Evolutionary conservation across 163 green algal species (phyloP).

Genomic region (Chlamydomonas reinhardtii): DNA sequence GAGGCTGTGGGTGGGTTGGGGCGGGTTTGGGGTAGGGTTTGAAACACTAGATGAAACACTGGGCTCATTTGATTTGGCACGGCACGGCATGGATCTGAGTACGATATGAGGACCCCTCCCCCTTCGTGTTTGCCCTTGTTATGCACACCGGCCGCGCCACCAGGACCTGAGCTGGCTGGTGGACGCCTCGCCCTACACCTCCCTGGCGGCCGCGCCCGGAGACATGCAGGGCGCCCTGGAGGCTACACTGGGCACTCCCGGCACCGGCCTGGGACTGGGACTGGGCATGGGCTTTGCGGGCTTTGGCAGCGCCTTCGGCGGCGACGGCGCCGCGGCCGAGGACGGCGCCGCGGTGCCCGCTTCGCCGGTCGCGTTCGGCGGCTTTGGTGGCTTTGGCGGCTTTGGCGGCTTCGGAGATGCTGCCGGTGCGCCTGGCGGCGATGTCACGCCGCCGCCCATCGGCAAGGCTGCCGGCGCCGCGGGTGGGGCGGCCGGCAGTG

Average conservation of each 20-base stretch:
- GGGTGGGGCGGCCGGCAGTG: too few species aligned
- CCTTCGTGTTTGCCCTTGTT: too few species aligned
- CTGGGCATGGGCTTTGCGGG: constrained; percentile 15
- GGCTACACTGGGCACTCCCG: background rate
- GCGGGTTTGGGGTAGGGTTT: too few species aligned
- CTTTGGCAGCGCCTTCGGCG: background rate
- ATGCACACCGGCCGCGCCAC: background rate
- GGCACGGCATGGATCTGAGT: too few species aligned
- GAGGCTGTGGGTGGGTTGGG: too few species aligned
- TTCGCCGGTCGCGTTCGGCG: background rate
- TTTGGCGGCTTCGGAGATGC: too few species aligned
- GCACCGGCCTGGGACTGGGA: background rate
- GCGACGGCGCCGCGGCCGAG: background rate
- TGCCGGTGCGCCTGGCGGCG: too few species aligned
- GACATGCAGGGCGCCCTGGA: background rate
- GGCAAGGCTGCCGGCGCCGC: too few species aligned
- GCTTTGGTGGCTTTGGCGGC: background rate
- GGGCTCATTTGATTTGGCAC: too few species aligned
- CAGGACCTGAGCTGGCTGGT: constrained; percentile 45
- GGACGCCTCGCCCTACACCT: constrained; percentile 14
- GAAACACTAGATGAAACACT: too few species aligned
- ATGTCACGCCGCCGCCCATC: too few species aligned
- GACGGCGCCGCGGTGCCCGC: background rate
- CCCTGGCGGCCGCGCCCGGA: background rate
- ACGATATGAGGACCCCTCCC: too few species aligned